Conservation (phyloP, 2,329 filamentous ascomycete genomes). For the Neonectria neomacrospora region DNA sequence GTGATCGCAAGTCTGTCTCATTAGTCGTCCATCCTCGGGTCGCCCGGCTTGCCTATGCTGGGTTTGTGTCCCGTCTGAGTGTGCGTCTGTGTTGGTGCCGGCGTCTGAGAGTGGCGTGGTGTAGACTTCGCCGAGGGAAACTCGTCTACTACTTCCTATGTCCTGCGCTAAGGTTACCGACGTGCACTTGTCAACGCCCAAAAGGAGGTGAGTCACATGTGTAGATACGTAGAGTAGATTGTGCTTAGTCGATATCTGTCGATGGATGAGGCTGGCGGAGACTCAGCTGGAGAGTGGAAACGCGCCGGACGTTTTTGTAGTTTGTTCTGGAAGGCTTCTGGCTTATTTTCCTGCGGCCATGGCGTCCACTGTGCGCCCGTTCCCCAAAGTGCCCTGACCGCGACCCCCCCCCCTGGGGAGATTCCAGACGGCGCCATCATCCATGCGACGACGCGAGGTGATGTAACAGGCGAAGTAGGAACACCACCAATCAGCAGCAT, state of each 20-base stretch:
- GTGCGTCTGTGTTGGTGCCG: neutral
- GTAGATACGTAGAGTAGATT: neutral
- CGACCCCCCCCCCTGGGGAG: neutral
- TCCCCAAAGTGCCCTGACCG: slow-evolving; percentile 23
- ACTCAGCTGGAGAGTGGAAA: slow-evolving; percentile 21
- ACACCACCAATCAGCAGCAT: slow-evolving; percentile 25
- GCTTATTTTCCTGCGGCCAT: slow-evolving; percentile 15
- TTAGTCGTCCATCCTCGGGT: neutral
- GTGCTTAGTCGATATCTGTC: neutral
- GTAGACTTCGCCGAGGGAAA: neutral
- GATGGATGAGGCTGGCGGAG: no score
- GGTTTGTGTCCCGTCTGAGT: neutral
- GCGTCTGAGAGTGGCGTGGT: neutral
- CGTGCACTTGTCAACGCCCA: neutral
- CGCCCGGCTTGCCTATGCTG: neutral
- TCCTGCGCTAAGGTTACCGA: slow-evolving; percentile 6
- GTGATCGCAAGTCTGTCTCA: neutral
- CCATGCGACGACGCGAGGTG: slow-evolving; percentile 34
- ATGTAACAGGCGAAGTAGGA: slow-evolving; percentile 16
- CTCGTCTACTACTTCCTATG: no score
- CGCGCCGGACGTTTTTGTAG: slow-evolving; percentile 23
- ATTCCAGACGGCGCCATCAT: slow-evolving; percentile 19
- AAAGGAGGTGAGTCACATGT: slow-evolving; percentile 6
- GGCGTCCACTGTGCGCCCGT: slow-evolving; percentile 17
- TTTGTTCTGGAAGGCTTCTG: slow-evolving; percentile 44